phyloP scores from a whole-genome alignment of 371 early-diverging fungal species.

The Circinella minor region DNA sequence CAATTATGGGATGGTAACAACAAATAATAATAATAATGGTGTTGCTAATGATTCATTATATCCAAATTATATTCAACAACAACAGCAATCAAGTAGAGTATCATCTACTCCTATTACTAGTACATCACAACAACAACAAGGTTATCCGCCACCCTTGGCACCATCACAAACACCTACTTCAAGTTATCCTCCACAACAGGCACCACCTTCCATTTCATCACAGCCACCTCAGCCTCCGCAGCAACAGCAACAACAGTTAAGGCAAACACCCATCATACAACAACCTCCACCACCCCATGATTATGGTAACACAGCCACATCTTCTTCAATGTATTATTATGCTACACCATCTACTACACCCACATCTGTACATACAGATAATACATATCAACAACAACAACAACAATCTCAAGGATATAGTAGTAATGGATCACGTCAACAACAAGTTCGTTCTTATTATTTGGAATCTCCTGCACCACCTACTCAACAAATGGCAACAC shows the following conservation, averaged over 20 bases:
- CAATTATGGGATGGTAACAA: neutral
- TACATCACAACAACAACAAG: constrained; percentile 11
- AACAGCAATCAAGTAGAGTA: neutral
- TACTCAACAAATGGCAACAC: constrained; percentile 16
- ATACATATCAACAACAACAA: constrained; percentile 14
- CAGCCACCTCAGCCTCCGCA: constrained; percentile 8
- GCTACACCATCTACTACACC: constrained; percentile 27
- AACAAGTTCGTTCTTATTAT: constrained; percentile 13
- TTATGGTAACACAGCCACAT: neutral
- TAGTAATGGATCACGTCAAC: neutral
- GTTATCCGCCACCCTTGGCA: neutral
- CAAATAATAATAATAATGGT: neutral
- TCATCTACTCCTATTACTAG: neutral
- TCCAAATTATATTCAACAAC: neutral
- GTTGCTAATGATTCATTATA: neutral
- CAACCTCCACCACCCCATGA: constrained; percentile 8
- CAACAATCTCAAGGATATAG: neutral
- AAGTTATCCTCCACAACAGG: constrained; percentile 11
- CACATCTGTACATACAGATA: constrained; percentile 23
- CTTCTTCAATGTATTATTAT: constrained; percentile 23
- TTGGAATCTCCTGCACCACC: constrained; percentile 19
- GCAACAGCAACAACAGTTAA: constrained; percentile 13
- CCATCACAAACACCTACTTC: constrained; percentile 2
- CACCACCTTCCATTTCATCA: neutral
- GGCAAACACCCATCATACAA: neutral